A percentile compares a stretch with the other conserved stretches of the same genome.
Evolutionary conservation across 306 rosid genomes (phyloP).

Genomic region (Acacia confusa): DNA sequence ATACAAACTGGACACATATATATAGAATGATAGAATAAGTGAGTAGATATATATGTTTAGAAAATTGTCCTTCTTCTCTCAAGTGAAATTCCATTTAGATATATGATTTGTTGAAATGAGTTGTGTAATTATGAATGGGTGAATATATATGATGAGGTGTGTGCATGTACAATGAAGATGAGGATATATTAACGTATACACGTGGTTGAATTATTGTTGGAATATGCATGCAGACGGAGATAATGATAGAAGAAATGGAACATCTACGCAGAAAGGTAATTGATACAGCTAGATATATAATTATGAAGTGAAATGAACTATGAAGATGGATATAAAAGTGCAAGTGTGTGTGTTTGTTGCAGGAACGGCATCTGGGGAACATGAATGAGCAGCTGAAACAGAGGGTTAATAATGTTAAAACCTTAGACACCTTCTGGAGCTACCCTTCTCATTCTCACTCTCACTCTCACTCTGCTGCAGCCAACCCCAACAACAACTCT

Average conservation of each 20-base stretch:
- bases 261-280: constrained; percentile 73
- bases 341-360: too few species aligned
- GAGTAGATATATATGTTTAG: too few species aligned
- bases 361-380: constrained; percentile 82
- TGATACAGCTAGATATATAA: neutral
- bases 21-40: too few species aligned
- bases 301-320: neutral
- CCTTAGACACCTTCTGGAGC: constrained; percentile 64
- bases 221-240: constrained; percentile 60
- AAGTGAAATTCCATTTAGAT: too few species aligned
- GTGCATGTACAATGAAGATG: too few species aligned
- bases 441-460: neutral
- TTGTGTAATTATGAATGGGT: too few species aligned
- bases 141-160: too few species aligned
- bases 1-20: too few species aligned
- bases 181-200: neutral
- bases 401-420: constrained; percentile 65
- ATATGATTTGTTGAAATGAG: too few species aligned
- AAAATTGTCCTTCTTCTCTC: too few species aligned
- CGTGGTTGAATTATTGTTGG: neutral
- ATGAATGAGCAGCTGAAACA: constrained; percentile 68
- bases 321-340: neutral
- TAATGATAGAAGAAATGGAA: constrained; percentile 81
- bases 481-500: constrained; percentile 43
- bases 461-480: constrained; percentile 29